Conservation (phyloP, 208 protist genomes). For the Leishmania major region DNA sequence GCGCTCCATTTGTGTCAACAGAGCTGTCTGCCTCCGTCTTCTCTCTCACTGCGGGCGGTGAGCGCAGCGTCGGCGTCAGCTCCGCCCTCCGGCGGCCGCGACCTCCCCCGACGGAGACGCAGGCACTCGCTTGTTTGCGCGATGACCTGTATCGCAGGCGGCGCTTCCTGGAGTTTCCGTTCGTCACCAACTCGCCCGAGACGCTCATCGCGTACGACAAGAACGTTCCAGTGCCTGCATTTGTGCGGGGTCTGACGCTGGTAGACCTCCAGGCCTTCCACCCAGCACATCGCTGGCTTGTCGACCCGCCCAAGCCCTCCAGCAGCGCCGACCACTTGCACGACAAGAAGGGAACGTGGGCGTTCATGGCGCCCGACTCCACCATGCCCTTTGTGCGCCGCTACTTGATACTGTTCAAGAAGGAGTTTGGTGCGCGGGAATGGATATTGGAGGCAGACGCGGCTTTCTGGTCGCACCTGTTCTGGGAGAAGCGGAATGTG, state of each 20-base stretch:
- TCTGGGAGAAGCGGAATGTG: conserved; percentile 3
- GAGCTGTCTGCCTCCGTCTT: background rate
- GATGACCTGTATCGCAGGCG: conserved; percentile 11
- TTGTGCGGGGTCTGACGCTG: conserved; percentile 16
- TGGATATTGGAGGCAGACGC: background rate
- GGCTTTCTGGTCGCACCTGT: background rate
- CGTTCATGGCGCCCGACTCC: conserved; percentile 21
- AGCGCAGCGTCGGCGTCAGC: background rate
- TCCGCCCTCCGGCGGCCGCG: background rate
- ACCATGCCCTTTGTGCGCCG: conserved; percentile 24
- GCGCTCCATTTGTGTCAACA: too few relatives aligned
- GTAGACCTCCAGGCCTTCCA: conserved; percentile 31
- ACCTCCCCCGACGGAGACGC: background rate
- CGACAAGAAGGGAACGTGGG: background rate
- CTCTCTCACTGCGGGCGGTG: background rate
- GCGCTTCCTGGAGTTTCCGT: conserved; percentile 24
- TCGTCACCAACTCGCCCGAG: conserved; percentile 22
- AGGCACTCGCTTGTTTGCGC: background rate
- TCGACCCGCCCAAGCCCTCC: conserved; percentile 10
- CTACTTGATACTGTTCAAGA: conserved; percentile 28
- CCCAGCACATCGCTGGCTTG: conserved; percentile 29
- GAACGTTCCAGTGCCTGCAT: background rate
- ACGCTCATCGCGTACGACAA: conserved; percentile 21
- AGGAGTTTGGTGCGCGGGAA: conserved; percentile 1
- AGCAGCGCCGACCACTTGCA: background rate